These are phyloP conservation scores for Apiosordaria backusii DNA, from an alignment of 495 filamentous ascomycete genomes.

Conservation along the genomic window DNA sequence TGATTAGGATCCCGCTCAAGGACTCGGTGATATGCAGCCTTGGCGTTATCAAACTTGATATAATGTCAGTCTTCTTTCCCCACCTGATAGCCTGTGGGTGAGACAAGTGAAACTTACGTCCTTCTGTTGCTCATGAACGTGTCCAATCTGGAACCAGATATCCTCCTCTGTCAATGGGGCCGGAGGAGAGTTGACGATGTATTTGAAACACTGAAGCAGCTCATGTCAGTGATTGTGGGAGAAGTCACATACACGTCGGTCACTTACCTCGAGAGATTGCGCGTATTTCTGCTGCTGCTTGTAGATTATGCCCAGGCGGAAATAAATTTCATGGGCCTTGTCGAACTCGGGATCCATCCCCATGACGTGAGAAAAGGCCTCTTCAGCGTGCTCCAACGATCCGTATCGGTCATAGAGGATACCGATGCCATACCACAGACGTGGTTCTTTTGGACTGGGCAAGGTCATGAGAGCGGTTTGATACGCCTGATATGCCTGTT, in stretches of 20 bases:
- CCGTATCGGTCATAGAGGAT: constrained; percentile 98
- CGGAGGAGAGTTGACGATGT: constrained; percentile 91
- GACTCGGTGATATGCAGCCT: constrained; percentile 85
- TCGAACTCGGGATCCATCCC: constrained; percentile 97
- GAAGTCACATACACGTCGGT: no score
- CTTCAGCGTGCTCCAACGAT: constrained; percentile 94
- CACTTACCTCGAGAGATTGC: constrained; percentile 80
- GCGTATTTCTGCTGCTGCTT: constrained; percentile 96
- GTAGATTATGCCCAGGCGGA: constrained; percentile 97
- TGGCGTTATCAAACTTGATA: constrained; percentile 84
- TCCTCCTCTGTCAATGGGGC: constrained; percentile 94
- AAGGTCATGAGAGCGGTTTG: constrained; percentile 93
- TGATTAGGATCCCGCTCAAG: constrained; percentile 94
- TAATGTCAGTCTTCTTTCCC: constrained; percentile 32
- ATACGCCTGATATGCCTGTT: constrained; percentile 97
- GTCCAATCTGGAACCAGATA: constrained; percentile 99
- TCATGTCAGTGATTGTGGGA: background rate
- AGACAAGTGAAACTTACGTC: constrained; percentile 62
- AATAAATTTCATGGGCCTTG: constrained; percentile 99
- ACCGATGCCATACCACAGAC: constrained; percentile 98
- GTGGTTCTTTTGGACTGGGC: constrained; percentile 95
- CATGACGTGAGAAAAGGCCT: constrained; percentile 99
- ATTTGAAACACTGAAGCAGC: constrained; percentile 80
- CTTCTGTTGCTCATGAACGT: constrained; percentile 98
- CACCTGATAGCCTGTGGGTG: background rate